Base-by-base conservation (phyloP, 2,329 filamentous ascomycete species). In the Beauveria asiatica region DNA sequence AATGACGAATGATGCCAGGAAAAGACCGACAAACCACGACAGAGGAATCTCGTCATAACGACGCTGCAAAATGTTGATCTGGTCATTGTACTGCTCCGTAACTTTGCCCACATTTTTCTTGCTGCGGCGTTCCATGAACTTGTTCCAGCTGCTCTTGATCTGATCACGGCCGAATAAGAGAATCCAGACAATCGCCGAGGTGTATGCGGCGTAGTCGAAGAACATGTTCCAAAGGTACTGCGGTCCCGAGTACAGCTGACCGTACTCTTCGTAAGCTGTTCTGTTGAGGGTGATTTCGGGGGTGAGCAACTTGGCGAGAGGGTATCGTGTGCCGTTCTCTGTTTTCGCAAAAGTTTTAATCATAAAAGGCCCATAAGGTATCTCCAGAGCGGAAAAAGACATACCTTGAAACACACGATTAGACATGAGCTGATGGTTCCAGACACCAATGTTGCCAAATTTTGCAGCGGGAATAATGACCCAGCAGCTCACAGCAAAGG, bases 141-240 rank as follows among this genome's bases (percentile, higher is more conserved):
- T 81, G 5, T 62, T 63, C 23, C 79, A 66, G 19, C 77, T 81
- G 2, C 69, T 69, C 25, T 71, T 74, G 50, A 85, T 74, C 60
- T 81, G 75, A 0, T 73, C 64, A 46, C 73, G 82, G 0, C 82
- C 80, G 60, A 85, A 85, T 0, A 83, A 76, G 3, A 71, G 71
- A 68, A 84, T 81, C 82, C 83, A 86, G 6, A 79, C 78, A 52
- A 85, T 74, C 0, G 82, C 81, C 1, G 82, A 84, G 1, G 80
- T 76, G 60, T 83, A 80, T 9, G 81, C 79, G 6, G 83, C 81
- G 60, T 85, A 85, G 66, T 82, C 81, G 67, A 84, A 85, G 70
- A 84, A 84, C 62, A 82, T 81, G 4, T 66, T 65, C 83, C 83
- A 86, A 3, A 83, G 74, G 46, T 79, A 76, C 62, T 85, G 83